A percentile compares a stretch with the other conserved stretches of the same genome.
phyloP scores from a whole-genome alignment of 2,329 filamentous ascomycete genomes.

The Monosporascus sp. region DNA sequence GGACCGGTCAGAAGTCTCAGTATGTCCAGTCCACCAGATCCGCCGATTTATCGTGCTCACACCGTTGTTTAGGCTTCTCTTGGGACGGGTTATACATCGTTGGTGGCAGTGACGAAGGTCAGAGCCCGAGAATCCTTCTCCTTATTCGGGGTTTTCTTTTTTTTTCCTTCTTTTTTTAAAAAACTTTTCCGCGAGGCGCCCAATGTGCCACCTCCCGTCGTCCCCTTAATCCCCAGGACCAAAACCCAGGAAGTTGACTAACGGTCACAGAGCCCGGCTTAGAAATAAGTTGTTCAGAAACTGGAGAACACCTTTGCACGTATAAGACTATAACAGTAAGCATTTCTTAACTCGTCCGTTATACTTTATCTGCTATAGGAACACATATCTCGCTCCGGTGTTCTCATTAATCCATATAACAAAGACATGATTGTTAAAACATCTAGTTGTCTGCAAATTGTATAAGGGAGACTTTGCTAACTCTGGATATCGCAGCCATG shows the following conservation, averaged over 20 bases:
- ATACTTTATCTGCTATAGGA: not conserved
- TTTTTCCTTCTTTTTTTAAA: too few species aligned
- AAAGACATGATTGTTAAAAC: too few species aligned
- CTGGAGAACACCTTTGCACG: slow-evolving; percentile 65
- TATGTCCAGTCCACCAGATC: slow-evolving; percentile 28
- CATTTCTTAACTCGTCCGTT: not conserved
- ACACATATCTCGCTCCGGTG: too few species aligned
- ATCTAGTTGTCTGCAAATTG: too few species aligned
- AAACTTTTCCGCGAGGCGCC: not conserved
- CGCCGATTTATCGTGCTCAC: slow-evolving; percentile 14
- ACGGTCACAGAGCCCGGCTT: slow-evolving; percentile 48
- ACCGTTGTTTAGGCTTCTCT: slow-evolving; percentile 53
- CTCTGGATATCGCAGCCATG: slow-evolving; percentile 33
- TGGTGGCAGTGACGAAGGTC: slow-evolving; percentile 68
- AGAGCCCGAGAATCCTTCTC: slow-evolving; percentile 9
- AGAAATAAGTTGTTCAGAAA: slow-evolving; percentile 67
- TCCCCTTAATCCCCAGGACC: too few species aligned
- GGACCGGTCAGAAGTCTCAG: slow-evolving; percentile 66
- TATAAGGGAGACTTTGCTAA: not conserved
- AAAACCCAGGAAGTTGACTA: slow-evolving; percentile 3
- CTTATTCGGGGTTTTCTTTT: not conserved
- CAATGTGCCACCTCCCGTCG: slow-evolving; percentile 1
- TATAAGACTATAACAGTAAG: slow-evolving; percentile 57
- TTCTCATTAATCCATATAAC: too few species aligned
- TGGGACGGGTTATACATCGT: slow-evolving; percentile 73